These are phyloP conservation scores for Termitomyces sp. DNA, from an alignment of 768 basidiomycete species.

Conservation along the genomic window DNA sequence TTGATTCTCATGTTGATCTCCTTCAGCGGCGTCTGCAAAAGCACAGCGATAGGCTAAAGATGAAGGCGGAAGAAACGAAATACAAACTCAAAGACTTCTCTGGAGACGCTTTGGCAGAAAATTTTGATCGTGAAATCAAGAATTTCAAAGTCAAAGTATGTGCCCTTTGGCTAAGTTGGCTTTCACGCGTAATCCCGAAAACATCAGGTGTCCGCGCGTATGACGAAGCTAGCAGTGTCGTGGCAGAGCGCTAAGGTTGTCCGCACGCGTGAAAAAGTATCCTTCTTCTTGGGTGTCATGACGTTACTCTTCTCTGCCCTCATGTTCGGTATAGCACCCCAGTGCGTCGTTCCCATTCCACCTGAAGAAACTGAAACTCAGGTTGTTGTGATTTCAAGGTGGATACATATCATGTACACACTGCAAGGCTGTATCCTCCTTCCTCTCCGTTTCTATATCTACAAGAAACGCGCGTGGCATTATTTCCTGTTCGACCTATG, in stretches of 20 bases:
- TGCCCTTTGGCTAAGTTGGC: background rate
- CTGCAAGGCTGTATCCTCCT: constrained; percentile 71
- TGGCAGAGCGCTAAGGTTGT: constrained; percentile 94
- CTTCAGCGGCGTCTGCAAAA: constrained; percentile 82
- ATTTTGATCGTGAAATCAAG: constrained; percentile 82
- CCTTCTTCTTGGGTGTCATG: constrained; percentile 95
- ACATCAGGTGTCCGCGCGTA: constrained; percentile 67
- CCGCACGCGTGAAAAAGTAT: constrained; percentile 75
- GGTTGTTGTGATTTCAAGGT: constrained; percentile 39
- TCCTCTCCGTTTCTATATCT: constrained; percentile 75
- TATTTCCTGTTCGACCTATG: constrained; percentile 93
- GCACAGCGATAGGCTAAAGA: constrained; percentile 78
- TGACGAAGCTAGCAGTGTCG: constrained; percentile 68
- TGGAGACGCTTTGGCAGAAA: constrained; percentile 63
- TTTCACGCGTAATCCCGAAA: constrained; percentile 3
- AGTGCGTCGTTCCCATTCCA: constrained; percentile 45
- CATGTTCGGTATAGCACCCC: constrained; percentile 80
- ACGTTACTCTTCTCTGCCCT: constrained; percentile 79
- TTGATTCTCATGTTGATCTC: constrained; percentile 84
- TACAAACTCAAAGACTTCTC: constrained; percentile 64
- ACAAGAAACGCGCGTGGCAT: constrained; percentile 92
- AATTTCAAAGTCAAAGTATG: constrained; percentile 80
- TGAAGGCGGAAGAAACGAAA: constrained; percentile 67
- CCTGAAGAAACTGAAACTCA: constrained; percentile 2
- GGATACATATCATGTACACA: constrained; percentile 87